Evolutionary conservation across 1,139 yeast genomes (phyloP).

Genomic region (Hansenula anomala): DNA sequence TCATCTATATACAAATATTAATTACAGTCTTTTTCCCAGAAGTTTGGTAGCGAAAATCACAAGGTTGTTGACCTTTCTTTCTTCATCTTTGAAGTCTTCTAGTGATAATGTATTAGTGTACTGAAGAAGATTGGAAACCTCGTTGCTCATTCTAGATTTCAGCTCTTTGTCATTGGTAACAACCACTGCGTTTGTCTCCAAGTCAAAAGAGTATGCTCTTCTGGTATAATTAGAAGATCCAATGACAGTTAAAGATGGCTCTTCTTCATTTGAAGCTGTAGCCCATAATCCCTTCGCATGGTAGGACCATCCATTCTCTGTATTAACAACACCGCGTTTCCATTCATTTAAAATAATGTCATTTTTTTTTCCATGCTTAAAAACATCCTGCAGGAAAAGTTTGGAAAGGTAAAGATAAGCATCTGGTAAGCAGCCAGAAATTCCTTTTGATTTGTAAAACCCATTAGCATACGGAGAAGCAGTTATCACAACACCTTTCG

Average conservation of each 20-base stretch:
- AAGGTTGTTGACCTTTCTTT: constrained; percentile 52
- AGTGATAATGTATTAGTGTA: constrained; percentile 48
- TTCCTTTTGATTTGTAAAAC: constrained; percentile 79
- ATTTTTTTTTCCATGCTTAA: constrained; percentile 37
- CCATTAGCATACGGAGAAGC: constrained; percentile 95
- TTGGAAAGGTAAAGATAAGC: constrained; percentile 81
- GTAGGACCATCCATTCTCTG: constrained; percentile 89
- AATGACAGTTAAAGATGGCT: constrained; percentile 72
- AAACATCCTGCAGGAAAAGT: constrained; percentile 56
- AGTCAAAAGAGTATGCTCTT: constrained; percentile 81
- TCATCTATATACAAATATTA: too few species aligned
- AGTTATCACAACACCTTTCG: constrained; percentile 72
- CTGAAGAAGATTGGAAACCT: constrained; percentile 55
- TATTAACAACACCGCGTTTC: constrained; percentile 81
- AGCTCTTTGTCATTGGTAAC: constrained; percentile 64
- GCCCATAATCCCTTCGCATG: constrained; percentile 99
- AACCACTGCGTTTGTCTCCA: constrained; percentile 81
- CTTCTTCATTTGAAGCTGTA: constrained; percentile 39
- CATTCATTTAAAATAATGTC: constrained; percentile 69
- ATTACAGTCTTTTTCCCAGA: constrained; percentile 61
- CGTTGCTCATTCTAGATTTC: constrained; percentile 52
- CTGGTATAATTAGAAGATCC: constrained; percentile 94
- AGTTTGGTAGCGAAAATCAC: constrained; percentile 63
- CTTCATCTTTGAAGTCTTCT: constrained; percentile 57
- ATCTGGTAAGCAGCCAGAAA: constrained; percentile 78